phyloP scores from a whole-genome alignment of 257 asterid genomes.

The Solanum corneliomulleri region DNA sequence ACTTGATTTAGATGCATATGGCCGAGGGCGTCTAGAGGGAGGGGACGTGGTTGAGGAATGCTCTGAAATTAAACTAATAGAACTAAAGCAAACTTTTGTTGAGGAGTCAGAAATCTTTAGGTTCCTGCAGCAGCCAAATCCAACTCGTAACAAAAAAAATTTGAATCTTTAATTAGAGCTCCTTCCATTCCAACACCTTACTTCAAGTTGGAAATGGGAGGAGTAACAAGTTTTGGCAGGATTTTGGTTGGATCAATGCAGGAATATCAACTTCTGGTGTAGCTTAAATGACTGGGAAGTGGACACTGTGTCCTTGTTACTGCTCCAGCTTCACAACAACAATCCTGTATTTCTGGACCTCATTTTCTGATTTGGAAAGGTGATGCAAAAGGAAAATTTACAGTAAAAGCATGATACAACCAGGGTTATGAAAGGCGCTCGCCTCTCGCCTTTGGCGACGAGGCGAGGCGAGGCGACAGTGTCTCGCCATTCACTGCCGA shows the following conservation, averaged over 20 bases:
- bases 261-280: neutral
- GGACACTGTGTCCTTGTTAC: neutral
- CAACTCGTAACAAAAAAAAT: neutral
- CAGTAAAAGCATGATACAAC: neutral
- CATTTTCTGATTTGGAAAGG: neutral
- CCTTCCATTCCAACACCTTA: neutral
- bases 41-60: neutral
- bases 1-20: too few relatives aligned
- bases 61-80: neutral
- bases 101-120: neutral
- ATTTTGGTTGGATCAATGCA: neutral
- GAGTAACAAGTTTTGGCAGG: neutral
- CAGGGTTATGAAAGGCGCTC: too few relatives aligned
- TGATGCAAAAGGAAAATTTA: neutral
- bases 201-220: neutral
- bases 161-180: neutral
- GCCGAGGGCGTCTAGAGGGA: too few relatives aligned
- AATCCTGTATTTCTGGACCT: neutral
- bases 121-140: neutral
- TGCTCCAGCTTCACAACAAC: neutral
- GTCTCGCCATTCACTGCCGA: too few relatives aligned
- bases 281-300: neutral
- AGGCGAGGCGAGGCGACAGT: too few relatives aligned
- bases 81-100: neutral
- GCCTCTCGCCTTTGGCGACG: too few relatives aligned